Base-by-base conservation (phyloP, 768 basidiomycete species). In the Mycena chlorophos region DNA sequence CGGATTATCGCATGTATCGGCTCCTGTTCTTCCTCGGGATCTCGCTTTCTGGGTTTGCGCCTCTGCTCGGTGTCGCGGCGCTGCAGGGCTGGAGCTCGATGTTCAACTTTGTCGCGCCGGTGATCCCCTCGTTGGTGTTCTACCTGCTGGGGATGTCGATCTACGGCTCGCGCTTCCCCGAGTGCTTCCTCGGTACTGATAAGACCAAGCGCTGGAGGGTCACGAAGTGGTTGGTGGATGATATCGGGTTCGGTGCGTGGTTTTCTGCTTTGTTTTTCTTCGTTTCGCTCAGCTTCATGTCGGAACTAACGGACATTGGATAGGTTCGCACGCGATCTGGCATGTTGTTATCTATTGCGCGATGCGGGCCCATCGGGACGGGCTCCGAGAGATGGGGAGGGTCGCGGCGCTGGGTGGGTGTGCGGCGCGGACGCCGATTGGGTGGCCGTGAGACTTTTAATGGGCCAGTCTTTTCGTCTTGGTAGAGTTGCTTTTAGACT, bases 101-200 rank as follows among this genome's bases (percentile, higher is more conserved):
- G 68, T 62, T 75, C 16, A 60, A 66, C 0, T 89, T 88, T 65
- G 74, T 86, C 45, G 65, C 69, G 2, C 89, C 91, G 5, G 74
- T 92, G 40, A 69, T 81, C 38, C 87, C 87, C 1, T 92, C 91
- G 0, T 67, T 91, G 57, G 52, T 80, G 8, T 85, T 86, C 4
- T 95, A 94, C 72, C 49, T 88, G 37, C 68, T 84, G 22, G 94
- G 92, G 23, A 80, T 95, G 49, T 60, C 77, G 23, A 94, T 95
- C 70, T 97, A 97, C 70, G 86, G 83, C 2, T 78, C 83, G 25
- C 91, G 89, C 65, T 84, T 91, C 70, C 94, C 94, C 1, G 94
- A 97, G 71, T 80, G 89, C 50, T 73, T 82, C 49, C 77, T 90
- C 39, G 8, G 19, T 14, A 28, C 26, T n/a, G 22, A 31, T 5